phyloP scores from a whole-genome alignment of 805 yeast species.

The Nakazawaea wickerhamii region DNA sequence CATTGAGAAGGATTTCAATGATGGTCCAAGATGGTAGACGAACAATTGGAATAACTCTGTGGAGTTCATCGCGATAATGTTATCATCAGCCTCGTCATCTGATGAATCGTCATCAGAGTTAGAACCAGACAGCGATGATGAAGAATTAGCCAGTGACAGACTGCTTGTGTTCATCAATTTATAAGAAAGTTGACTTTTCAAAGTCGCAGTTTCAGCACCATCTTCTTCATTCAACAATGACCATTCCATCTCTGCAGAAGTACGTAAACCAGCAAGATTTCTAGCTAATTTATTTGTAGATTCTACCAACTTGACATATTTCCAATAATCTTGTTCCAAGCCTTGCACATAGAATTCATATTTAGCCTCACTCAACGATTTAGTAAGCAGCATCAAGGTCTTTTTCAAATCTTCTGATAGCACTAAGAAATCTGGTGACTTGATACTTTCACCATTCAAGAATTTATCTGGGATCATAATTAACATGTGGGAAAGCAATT shows the following conservation, averaged over 20 bases:
- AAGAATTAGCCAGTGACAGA: neutral
- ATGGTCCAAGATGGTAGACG: constrained; percentile 65
- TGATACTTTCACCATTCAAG: constrained; percentile 40
- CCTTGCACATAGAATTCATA: constrained; percentile 57
- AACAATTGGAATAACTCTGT: constrained; percentile 58
- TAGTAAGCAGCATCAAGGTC: constrained; percentile 33
- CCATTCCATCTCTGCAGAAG: constrained; percentile 66
- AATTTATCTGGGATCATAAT: constrained; percentile 43
- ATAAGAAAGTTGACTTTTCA: constrained; percentile 22
- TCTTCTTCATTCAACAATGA: constrained; percentile 35
- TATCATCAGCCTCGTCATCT: constrained; percentile 21
- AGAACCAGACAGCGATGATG: neutral
- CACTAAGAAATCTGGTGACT: constrained; percentile 31
- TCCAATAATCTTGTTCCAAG: constrained; percentile 44
- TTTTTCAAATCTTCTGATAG: constrained; percentile 34
- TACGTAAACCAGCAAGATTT: constrained; percentile 60
- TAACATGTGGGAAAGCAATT: constrained; percentile 45
- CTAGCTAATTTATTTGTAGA: constrained; percentile 47
- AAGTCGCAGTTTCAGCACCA: constrained; percentile 18
- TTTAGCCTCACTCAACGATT: constrained; percentile 49
- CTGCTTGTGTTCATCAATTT: constrained; percentile 1
- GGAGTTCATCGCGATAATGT: constrained; percentile 23
- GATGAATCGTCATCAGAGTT: neutral
- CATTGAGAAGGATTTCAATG: constrained; percentile 58
- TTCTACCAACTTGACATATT: constrained; percentile 41